Evolutionary conservation across 768 basidiomycete species (phyloP).

Genomic region (Russula ochroleuca): DNA sequence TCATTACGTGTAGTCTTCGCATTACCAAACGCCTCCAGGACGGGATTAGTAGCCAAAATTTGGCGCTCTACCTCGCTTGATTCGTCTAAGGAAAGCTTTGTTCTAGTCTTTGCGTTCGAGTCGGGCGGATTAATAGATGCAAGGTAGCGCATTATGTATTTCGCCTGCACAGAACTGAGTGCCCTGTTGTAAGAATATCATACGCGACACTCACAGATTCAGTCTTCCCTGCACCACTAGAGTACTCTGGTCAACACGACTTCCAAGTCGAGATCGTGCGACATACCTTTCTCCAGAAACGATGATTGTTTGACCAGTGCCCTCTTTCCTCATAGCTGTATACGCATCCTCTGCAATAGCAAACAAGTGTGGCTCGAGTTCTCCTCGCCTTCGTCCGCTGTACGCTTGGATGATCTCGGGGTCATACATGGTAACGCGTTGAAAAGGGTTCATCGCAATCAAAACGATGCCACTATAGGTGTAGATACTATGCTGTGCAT

Average conservation of each 20-base stretch:
- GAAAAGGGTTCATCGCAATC: slow-evolving; percentile 98
- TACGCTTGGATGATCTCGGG: slow-evolving; percentile 98
- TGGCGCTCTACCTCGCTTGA: slow-evolving; percentile 95
- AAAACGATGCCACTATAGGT: slow-evolving; percentile 99
- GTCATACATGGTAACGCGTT: slow-evolving; percentile 94
- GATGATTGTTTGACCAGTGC: slow-evolving; percentile 96
- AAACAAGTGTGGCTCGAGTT: slow-evolving; percentile 95
- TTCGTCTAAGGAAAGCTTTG: slow-evolving; percentile 73
- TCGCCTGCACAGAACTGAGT: slow-evolving; percentile 53
- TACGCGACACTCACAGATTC: slow-evolving; percentile 67
- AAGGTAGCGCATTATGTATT: slow-evolving; percentile 99
- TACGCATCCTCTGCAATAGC: slow-evolving; percentile 99
- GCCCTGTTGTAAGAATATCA: slow-evolving; percentile 1
- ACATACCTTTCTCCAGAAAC: slow-evolving; percentile 94
- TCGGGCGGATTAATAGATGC: slow-evolving; percentile 92
- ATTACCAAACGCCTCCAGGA: slow-evolving; percentile 98
- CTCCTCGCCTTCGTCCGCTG: slow-evolving; percentile 84
- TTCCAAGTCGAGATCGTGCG: slow-evolving; percentile 19
- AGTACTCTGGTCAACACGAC: slow-evolving; percentile 12
- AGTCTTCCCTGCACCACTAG: slow-evolving; percentile 97
- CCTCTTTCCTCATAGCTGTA: slow-evolving; percentile 91
- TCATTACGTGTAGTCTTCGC: slow-evolving; percentile 99
- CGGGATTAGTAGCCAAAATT: slow-evolving; percentile 98
- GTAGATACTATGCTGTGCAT: slow-evolving; percentile 95
- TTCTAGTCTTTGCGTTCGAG: slow-evolving; percentile 53